phyloP scores from a whole-genome alignment of 192 early-diverging fungal genomes.

The Coemansia reversa region DNA sequence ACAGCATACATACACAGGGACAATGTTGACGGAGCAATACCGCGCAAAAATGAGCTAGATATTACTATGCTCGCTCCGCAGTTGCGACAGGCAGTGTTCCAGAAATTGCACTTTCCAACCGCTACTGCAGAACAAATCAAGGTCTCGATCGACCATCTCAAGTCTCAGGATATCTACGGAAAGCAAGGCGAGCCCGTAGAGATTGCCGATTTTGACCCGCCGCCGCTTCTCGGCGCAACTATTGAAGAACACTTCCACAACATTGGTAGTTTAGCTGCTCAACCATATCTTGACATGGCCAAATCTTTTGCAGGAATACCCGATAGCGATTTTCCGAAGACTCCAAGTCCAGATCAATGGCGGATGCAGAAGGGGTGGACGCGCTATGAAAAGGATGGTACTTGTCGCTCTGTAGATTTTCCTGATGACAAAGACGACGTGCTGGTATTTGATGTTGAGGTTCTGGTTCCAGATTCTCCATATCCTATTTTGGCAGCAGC shows the following conservation, averaged over 20 bases:
- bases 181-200: slow-evolving; percentile 41
- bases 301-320: slow-evolving; percentile 36
- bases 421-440: slow-evolving; percentile 61
- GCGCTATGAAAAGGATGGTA: slow-evolving; percentile 61
- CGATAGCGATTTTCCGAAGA: slow-evolving; percentile 28
- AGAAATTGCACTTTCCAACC: slow-evolving; percentile 4
- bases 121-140: slow-evolving; percentile 36
- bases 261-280: slow-evolving; percentile 66
- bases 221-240: slow-evolving; percentile 49
- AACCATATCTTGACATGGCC: slow-evolving; percentile 60
- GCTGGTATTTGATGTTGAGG: slow-evolving; percentile 88
- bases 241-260: slow-evolving; percentile 79
- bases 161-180: slow-evolving; percentile 41
- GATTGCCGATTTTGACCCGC: slow-evolving; percentile 54
- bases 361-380: slow-evolving; percentile 72
- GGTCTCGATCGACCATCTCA: slow-evolving; percentile 47
- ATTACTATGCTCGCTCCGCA: slow-evolving; percentile 49
- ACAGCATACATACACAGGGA: slow-evolving; percentile 1
- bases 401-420: slow-evolving; percentile 32
- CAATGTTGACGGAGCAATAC: neutral
- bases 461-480: slow-evolving; percentile 63
- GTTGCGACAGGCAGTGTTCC: slow-evolving; percentile 42
- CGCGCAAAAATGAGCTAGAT: slow-evolving; percentile 50
- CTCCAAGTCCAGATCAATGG: slow-evolving; percentile 60
- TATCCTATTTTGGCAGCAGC: slow-evolving; percentile 84